These are phyloP conservation scores for Naganishia cerealis DNA, from an alignment of 1,284 basidiomycete species.

Conservation along the genomic window DNA sequence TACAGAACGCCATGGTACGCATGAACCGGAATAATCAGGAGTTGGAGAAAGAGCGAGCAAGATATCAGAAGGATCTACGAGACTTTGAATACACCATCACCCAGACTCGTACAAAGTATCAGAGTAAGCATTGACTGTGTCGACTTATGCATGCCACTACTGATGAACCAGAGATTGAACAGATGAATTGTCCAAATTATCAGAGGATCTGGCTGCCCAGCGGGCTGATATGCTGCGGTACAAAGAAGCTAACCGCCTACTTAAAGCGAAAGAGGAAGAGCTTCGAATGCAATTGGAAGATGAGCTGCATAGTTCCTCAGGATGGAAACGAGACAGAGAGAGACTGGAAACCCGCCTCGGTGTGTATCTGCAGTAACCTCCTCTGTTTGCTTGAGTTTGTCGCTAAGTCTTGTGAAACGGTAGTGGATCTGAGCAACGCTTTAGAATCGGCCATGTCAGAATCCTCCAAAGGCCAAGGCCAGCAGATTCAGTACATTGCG, in stretches of 20 bases:
- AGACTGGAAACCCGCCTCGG: conserved; percentile 75
- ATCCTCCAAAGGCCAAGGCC: conserved; percentile 75
- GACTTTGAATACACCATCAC: conserved; percentile 74
- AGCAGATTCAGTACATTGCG: conserved; percentile 76
- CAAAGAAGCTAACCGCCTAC: conserved; percentile 74
- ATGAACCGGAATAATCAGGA: conserved; percentile 22
- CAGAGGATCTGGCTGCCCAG: conserved; percentile 67
- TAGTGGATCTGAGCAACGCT: conserved; percentile 67
- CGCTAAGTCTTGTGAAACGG: neutral
- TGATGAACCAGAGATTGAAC: neutral
- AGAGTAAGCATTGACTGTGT: conserved; percentile 59
- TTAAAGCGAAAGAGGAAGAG: conserved; percentile 73
- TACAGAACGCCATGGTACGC: conserved; percentile 1
- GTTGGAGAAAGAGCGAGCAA: conserved; percentile 66
- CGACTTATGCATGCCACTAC: neutral
- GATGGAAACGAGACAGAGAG: conserved; percentile 83
- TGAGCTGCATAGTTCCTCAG: conserved; percentile 70
- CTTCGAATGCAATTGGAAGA: conserved; percentile 73
- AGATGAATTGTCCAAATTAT: conserved; percentile 73
- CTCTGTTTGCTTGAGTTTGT: neutral
- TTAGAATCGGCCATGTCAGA: conserved; percentile 71
- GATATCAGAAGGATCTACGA: conserved; percentile 70
- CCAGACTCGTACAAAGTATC: conserved; percentile 78
- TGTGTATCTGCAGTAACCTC: conserved; percentile 4
- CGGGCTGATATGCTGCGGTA: conserved; percentile 70